Conservation (phyloP, 495 filamentous ascomycete species). For the Pseudomonodictys pantanalensis region DNA sequence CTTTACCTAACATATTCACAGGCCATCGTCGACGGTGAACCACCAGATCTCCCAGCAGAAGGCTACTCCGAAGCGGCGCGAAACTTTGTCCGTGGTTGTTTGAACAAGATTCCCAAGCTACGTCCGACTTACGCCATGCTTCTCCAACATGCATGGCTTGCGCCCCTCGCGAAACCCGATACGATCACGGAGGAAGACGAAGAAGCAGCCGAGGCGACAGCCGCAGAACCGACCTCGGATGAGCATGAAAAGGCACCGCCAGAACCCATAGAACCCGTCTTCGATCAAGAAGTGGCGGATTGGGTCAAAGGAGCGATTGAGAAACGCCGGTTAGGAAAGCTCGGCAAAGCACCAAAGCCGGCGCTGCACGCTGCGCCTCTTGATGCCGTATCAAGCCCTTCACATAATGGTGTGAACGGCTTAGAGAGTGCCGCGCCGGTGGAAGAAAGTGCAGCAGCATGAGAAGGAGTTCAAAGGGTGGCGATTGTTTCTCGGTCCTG, state of each 20-base stretch:
- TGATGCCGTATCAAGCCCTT: constrained; percentile 41
- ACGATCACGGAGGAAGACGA: constrained; percentile 76
- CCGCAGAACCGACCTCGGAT: not conserved
- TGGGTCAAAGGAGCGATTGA: constrained; percentile 73
- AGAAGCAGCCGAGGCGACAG: constrained; percentile 43
- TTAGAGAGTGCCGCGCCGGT: not conserved
- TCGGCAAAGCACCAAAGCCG: constrained; percentile 42
- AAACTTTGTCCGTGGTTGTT: constrained; percentile 82
- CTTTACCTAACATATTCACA: constrained; percentile 41
- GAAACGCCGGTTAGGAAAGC: constrained; percentile 36
- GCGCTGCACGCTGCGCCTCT: constrained; percentile 47
- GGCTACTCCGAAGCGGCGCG: constrained; percentile 76
- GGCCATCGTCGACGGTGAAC: constrained; percentile 96
- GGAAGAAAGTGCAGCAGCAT: not conserved
- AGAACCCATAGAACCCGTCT: constrained; percentile 40
- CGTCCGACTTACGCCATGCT: constrained; percentile 88
- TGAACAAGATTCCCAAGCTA: constrained; percentile 88
- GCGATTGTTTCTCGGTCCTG: no score
- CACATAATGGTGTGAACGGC: constrained; percentile 3
- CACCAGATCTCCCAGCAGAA: constrained; percentile 75
- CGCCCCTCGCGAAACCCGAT: constrained; percentile 73
- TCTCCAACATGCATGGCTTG: constrained; percentile 83
- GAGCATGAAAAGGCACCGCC: not conserved
- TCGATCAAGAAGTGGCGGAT: constrained; percentile 72
- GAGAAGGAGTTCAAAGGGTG: not conserved